phyloP scores from a whole-genome alignment of 2,329 filamentous ascomycete genomes.

The Sporothrix luriei region DNA sequence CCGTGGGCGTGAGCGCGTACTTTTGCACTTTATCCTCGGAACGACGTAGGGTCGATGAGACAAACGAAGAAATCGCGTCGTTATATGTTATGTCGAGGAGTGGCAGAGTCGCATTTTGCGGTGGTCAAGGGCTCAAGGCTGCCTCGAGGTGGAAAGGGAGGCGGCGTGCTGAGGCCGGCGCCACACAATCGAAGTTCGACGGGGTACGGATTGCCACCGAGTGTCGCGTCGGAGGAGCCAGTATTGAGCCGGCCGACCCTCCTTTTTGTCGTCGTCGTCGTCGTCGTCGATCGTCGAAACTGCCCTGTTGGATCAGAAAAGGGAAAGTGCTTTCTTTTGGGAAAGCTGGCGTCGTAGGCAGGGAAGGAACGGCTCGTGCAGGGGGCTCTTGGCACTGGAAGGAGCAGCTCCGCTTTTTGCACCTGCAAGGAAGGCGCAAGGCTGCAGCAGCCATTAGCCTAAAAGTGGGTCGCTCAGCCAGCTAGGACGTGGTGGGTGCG shows the following conservation, averaged over 20 bases:
- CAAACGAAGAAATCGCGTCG: neutral
- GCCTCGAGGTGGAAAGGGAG: neutral
- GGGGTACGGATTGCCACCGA: too few relatives aligned
- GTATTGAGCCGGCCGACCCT: neutral
- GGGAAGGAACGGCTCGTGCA: slow-evolving; percentile 18
- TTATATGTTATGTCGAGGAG: neutral
- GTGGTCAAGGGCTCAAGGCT: neutral
- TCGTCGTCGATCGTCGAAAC: neutral
- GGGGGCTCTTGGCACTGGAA: slow-evolving; percentile 17
- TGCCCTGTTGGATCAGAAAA: neutral
- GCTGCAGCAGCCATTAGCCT: slow-evolving; percentile 4
- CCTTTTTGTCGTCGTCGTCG: neutral
- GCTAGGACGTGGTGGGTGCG: neutral
- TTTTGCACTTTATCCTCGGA: too few relatives aligned
- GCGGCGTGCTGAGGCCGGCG: neutral
- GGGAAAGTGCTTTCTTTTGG: neutral
- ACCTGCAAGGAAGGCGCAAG: neutral
- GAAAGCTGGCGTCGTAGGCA: neutral
- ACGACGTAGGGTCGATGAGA: neutral
- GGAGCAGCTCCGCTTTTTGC: slow-evolving; percentile 11
- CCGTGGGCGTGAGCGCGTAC: neutral
- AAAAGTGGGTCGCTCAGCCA: neutral
- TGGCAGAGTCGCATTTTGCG: slow-evolving; percentile 17
- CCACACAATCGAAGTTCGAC: neutral
- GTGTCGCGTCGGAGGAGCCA: neutral